These are phyloP conservation scores for Aureobasidium melanogenum DNA, from an alignment of 2,329 filamentous ascomycete genomes.

Conservation along the genomic window DNA sequence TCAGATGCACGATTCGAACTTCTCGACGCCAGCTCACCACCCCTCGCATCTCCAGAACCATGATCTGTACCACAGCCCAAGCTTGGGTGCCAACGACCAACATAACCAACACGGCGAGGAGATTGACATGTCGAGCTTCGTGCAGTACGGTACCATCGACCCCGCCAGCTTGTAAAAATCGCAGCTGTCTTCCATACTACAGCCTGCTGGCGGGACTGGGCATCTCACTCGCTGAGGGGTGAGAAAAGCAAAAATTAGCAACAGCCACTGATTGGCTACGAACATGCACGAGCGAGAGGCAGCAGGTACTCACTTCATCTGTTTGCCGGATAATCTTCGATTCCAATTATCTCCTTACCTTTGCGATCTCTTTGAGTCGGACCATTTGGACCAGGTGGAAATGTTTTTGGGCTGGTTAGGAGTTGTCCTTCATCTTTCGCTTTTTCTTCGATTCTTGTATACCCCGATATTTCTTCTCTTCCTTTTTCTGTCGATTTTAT, in stretches of 20 bases:
- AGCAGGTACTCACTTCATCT: not conserved
- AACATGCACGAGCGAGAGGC: not conserved
- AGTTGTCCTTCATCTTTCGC: constrained; percentile 3
- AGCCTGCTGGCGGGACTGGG: constrained; percentile 9
- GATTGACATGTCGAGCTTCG: constrained; percentile 37
- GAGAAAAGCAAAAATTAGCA: not conserved
- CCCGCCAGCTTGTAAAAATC: constrained; percentile 34
- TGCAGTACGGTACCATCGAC: constrained; percentile 40
- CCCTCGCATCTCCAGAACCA: constrained; percentile 8
- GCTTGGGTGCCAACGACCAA: constrained; percentile 25
- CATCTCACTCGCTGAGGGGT: not conserved
- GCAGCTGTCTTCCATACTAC: constrained; percentile 3
- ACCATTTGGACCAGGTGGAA: not conserved
- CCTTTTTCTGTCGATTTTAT: not conserved
- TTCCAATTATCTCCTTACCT: not conserved
- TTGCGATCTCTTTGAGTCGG: not conserved
- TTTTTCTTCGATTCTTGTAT: constrained; percentile 7
- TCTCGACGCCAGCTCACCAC: constrained; percentile 19
- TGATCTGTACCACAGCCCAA: constrained; percentile 17
- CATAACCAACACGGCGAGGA: constrained; percentile 19
- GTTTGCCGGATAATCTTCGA: constrained; percentile 1
- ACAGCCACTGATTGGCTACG: constrained; percentile 3
- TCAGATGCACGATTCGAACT: constrained; percentile 25
- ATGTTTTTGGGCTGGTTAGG: constrained; percentile 1
- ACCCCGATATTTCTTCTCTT: not conserved